Evolutionary conservation across 1,284 basidiomycete species (phyloP).

Genomic region (Meripilus lineatus): DNA sequence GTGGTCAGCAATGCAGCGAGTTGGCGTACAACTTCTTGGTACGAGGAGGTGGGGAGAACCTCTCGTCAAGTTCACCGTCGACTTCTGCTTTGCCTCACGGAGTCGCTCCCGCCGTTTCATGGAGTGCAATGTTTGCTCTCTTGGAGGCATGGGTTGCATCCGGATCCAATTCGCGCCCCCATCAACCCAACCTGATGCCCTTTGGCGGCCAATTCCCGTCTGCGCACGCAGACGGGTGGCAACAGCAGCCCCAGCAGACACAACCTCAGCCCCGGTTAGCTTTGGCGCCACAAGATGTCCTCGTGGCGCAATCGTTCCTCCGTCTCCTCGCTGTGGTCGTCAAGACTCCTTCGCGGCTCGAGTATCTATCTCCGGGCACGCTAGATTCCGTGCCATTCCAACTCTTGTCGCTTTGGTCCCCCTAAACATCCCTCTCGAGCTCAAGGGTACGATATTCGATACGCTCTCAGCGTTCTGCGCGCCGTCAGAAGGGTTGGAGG

Average conservation of each 20-base stretch:
- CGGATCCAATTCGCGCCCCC: conserved; percentile 21
- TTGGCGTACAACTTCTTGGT: conserved; percentile 84
- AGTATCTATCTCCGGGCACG: conserved; percentile 74
- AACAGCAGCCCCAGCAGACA: conserved; percentile 26
- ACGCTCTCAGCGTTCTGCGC: conserved; percentile 83
- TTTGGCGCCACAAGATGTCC: conserved; percentile 68
- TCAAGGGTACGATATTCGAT: conserved; percentile 86
- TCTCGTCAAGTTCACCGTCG: conserved; percentile 17
- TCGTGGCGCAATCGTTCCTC: conserved; percentile 78
- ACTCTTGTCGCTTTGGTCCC: conserved; percentile 78
- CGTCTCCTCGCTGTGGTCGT: conserved; percentile 76
- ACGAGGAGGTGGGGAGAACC: conserved; percentile 57
- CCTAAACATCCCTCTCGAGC: conserved; percentile 80
- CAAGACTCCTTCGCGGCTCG: conserved; percentile 77
- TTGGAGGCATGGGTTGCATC: conserved; percentile 48
- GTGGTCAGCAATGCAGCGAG: conserved; percentile 81
- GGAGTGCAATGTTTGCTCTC: conserved; percentile 48
- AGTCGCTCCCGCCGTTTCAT: conserved; percentile 35
- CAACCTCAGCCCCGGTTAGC: conserved; percentile 34
- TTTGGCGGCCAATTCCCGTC: conserved; percentile 29
- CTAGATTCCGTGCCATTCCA: conserved; percentile 75
- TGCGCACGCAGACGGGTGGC: conserved; percentile 27
- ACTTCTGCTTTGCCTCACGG: conserved; percentile 19
- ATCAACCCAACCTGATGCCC: conserved; percentile 22
- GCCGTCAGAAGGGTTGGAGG: conserved; percentile 66